Evolutionary conservation across 371 early-diverging fungal genomes (phyloP).

Genomic region (Rhizopus arrhizus): DNA sequence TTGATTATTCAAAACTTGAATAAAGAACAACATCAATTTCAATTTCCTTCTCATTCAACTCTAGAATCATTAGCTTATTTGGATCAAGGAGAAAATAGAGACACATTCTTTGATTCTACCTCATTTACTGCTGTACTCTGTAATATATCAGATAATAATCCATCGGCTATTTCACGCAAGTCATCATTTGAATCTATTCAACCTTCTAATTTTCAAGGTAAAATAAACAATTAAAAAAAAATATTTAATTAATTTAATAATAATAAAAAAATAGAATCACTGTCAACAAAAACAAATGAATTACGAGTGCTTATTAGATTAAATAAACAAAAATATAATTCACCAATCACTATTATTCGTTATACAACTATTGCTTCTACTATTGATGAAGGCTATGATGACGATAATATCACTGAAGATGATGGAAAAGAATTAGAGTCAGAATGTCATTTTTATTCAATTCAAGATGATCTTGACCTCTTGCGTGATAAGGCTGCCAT

Average conservation of each 20-base stretch:
- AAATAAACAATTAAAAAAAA: too few relatives aligned
- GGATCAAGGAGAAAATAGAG: slow-evolving; percentile 26
- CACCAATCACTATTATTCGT: slow-evolving; percentile 3
- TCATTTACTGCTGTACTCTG: slow-evolving; percentile 23
- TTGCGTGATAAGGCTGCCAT: slow-evolving; percentile 21
- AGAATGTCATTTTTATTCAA: slow-evolving; percentile 23
- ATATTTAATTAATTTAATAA: too few relatives aligned
- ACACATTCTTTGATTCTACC: slow-evolving; percentile 36
- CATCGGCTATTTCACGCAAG: too few relatives aligned
- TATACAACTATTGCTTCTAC: neutral
- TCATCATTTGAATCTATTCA: too few relatives aligned
- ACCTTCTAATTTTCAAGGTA: too few relatives aligned
- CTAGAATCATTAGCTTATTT: slow-evolving; percentile 31
- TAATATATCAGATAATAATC: too few relatives aligned
- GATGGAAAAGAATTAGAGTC: slow-evolving; percentile 26
- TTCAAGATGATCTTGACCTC: slow-evolving; percentile 11
- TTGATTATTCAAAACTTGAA: slow-evolving; percentile 16
- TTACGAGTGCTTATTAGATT: slow-evolving; percentile 14
- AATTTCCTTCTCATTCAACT: slow-evolving; percentile 35
- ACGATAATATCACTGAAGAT: slow-evolving; percentile 3
- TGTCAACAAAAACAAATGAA: too few relatives aligned
- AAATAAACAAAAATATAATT: slow-evolving; percentile 9
- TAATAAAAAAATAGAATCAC: too few relatives aligned
- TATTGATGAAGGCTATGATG: slow-evolving; percentile 32
- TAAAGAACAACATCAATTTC: slow-evolving; percentile 24